These are phyloP conservation scores for Eucalyptus polybractea DNA, from an alignment of 345 rosid genomes.

Conservation along the genomic window DNA sequence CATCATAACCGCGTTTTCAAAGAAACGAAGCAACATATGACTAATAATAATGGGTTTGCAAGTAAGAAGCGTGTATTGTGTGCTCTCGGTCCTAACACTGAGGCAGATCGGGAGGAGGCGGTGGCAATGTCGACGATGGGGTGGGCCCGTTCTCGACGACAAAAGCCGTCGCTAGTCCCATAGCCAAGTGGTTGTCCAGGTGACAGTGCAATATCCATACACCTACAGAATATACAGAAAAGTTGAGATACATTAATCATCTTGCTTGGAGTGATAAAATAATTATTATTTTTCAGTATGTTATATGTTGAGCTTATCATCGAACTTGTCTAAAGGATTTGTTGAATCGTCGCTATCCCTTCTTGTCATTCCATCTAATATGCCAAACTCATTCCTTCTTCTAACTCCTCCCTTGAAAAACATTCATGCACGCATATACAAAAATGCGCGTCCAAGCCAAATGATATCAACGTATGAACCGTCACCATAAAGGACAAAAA, in stretches of 20 bases:
- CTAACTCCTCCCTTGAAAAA: neutral
- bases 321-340: neutral
- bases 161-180: neutral
- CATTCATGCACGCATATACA: neutral
- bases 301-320: neutral
- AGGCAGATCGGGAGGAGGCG: neutral
- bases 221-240: neutral
- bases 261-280: neutral
- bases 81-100: neutral
- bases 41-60: neutral
- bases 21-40: neutral
- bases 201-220: slow-evolving; percentile 4
- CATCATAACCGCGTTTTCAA: neutral
- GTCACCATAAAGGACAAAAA: neutral
- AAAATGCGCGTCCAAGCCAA: neutral
- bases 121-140: neutral
- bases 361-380: neutral
- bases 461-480: neutral
- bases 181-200: neutral
- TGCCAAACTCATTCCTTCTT: neutral
- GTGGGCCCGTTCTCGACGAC: slow-evolving; percentile 3
- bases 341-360: neutral
- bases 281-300: neutral
- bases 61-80: neutral
- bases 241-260: neutral